Evolutionary conservation across 257 asterid species (phyloP), one percentile per base, ranked within the genome.

Genomic region (Rubia yunnanensis): DNA sequence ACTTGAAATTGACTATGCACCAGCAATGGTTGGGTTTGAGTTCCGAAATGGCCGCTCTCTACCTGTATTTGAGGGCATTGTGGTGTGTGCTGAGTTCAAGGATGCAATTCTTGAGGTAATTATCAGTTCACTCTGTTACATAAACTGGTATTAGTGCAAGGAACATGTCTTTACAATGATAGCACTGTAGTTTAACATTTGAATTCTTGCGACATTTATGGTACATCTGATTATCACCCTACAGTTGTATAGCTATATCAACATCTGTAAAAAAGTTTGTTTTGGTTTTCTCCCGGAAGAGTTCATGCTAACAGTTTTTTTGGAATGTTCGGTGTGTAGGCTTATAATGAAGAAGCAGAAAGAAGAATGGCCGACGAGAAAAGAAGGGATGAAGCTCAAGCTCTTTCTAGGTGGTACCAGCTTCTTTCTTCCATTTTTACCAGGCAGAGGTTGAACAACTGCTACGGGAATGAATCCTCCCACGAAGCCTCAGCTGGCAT

Each of bases 1-100:
- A 71, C 85, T 92, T 63, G 85, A 75, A 69, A 70, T 92, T 38
- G 94, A 92, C 73, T 86, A 14, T 81, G 96, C 97, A 74, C 90
- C 91, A 57, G 97, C 99, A 44, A 87, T 92, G 97, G 94, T 92
- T 81, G 97, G 97, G 60, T 92, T 89, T 76, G 99, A 92, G 9
- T 86, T 72, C 80, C 86, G 91, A 78, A 89, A 83, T 62, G 92
- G 95, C 50, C 82, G 84, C 18, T 83, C 92, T 28, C 44, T 79
- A 50, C 99, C 99, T 49, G 60, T 81, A 49, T 86, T 77, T 48
- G 88, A 92, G 80, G 99, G 99, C 32, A 83, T 92, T 64, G 99
- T 92, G 53, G 92, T 92, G 60, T 92, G 97, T 72, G 50, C 83
- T 0, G 99, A 92, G 81, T 89, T 83, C 65, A 81, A 87, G 80